phyloP scores from a whole-genome alignment of 2,329 filamentous ascomycete genomes.

The Incumbomyces delicatus region DNA sequence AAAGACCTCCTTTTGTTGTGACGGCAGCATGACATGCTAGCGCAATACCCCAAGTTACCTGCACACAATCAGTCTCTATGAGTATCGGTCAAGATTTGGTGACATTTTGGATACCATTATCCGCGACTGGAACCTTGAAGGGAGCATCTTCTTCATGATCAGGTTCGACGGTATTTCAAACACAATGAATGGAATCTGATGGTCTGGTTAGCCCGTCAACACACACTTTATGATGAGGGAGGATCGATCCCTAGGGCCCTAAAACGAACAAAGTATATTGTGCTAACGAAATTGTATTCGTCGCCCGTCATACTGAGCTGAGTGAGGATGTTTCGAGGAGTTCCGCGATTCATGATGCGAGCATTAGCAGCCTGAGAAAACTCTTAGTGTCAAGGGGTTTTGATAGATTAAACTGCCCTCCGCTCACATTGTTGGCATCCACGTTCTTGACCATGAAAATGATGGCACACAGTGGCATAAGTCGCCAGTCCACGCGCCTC shows the following conservation, averaged over 20 bases:
- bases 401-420: neutral
- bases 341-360: conserved; percentile 29
- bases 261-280: conserved; percentile 30
- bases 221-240: neutral
- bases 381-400: conserved; percentile 5
- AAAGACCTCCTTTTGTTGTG: conserved; percentile 30
- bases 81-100: conserved; percentile 14
- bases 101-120: conserved; percentile 27
- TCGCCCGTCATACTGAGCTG: conserved; percentile 33
- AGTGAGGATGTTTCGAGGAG: conserved; percentile 28
- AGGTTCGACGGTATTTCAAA: conserved; percentile 34
- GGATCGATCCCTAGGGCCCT: neutral
- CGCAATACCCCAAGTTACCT: conserved; percentile 13
- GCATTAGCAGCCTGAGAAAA: conserved; percentile 25
- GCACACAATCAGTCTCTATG: conserved; percentile 12
- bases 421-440: conserved; percentile 24
- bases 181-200: conserved; percentile 29
- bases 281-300: conserved; percentile 34
- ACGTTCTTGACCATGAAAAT: conserved; percentile 26
- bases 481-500: conserved; percentile 34
- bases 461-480: conserved; percentile 32
- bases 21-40: conserved; percentile 32
- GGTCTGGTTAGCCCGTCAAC: conserved; percentile 11
- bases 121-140: conserved; percentile 28
- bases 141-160: conserved; percentile 29